A percentile compares a stretch with the other conserved stretches of the same genome.
Conservation (phyloP, 1,139 yeast species). For the Sugiyamaella japonica region DNA sequence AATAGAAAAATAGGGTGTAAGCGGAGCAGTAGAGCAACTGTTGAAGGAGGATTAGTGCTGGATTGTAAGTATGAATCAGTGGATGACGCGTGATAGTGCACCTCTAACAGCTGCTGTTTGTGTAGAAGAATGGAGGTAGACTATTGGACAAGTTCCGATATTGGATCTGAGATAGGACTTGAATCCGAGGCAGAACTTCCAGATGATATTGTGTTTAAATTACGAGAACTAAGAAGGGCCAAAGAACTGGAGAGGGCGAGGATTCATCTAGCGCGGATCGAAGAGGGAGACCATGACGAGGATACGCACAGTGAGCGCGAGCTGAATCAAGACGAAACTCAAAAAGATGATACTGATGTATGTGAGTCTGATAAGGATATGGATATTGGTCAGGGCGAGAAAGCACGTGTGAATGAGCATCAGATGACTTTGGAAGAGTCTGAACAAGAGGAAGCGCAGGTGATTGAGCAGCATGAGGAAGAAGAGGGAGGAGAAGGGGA, state of each 20-base stretch:
- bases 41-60: not conserved
- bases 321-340: not conserved
- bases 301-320: not conserved
- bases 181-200: conserved; percentile 15
- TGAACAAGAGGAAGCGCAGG: not conserved
- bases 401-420: not conserved
- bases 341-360: not conserved
- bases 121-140: conserved; percentile 9
- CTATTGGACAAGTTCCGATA: conserved; percentile 2
- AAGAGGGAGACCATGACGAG: not conserved
- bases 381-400: not conserved
- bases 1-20: not conserved
- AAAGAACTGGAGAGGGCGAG: not conserved
- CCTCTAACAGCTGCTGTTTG: not conserved
- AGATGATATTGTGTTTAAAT: not conserved
- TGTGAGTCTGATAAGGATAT: not conserved
- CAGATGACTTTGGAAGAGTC: not conserved
- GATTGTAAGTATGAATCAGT: not conserved
- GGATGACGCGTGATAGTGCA: not conserved
- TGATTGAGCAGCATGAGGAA: not conserved
- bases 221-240: not conserved
- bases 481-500: not conserved
- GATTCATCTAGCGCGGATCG: not conserved
- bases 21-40: not conserved
- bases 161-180: conserved; percentile 11